Evolutionary conservation across 1,139 yeast genomes (phyloP), one percentile per base, ranked within the genome.

Genomic region (Geotrichum histeridarum): DNA sequence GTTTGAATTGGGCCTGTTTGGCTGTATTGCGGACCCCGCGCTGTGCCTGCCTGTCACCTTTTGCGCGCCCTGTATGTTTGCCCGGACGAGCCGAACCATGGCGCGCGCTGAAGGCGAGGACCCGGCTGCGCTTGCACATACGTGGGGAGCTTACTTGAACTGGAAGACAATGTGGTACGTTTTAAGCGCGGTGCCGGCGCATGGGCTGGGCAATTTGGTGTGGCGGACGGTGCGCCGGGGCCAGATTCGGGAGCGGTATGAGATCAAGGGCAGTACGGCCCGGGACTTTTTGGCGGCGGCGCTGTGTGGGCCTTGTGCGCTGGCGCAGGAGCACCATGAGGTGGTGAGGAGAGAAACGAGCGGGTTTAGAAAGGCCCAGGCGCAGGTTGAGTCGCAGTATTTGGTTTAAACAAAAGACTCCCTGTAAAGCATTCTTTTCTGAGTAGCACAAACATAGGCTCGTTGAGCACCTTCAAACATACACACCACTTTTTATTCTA

Each of bases 321-420:
- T 51, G 22, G 54, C 54, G 11, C 54, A 51, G 33, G 54, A 51
- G 39, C 31, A 42, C 39, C 17, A 31, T 8, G 54, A 51, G 39
- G 41, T 51, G 15, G n/a, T 33, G 14, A 17, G 12, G 17, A 43
- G 54, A 14, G 54, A 51, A 35, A 14, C 14, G n/a, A 32, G 8
- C 17, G 31, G 31, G 31, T 43, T 30, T 18, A 22, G 31, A 11
- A 8, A 31, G 32, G 18, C 36, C 35, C 31, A 31, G 15, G n/a
- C 18, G 22, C 49, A 50, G 45, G 7, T 12, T 15, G 15, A 38
- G 15, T 17, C 38, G 39, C 48, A 36, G 15, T 42, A 50, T 27
- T 12, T 50, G 30, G 53, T 38, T 38, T 50, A 44, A 49, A 12
- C 43, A 6, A 15, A 7, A 35, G 38, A 35, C 15, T 35, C n/a